phyloP scores from a whole-genome alignment of 768 basidiomycete species.

The Leucocoprinus birnbaumii region DNA sequence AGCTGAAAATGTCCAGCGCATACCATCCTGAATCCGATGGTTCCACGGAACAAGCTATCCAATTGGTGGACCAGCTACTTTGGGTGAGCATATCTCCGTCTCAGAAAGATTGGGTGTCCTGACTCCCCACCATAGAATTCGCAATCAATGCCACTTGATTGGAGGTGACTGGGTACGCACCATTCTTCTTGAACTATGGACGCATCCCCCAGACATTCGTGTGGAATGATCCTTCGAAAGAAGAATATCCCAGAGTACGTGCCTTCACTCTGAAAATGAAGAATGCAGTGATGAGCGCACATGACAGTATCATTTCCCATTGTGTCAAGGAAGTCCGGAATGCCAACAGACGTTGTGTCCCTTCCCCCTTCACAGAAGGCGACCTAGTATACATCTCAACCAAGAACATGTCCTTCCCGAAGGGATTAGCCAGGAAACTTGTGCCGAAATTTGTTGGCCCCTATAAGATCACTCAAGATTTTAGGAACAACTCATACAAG shows the following conservation, averaged over 20 bases:
- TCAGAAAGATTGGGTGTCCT: conserved; percentile 14
- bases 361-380: conserved; percentile 1
- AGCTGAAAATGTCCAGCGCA: conserved; percentile 14
- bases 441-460: background rate
- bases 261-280: conserved; percentile 11
- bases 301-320: conserved; percentile 25
- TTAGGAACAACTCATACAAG: too few species aligned
- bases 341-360: conserved; percentile 20
- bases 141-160: conserved; percentile 7
- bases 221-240: conserved; percentile 5
- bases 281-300: conserved; percentile 14
- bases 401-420: conserved; percentile 8
- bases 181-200: conserved; percentile 17
- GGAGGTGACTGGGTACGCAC: conserved; percentile 13
- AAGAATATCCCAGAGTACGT: conserved; percentile 13
- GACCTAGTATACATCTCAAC: conserved; percentile 13
- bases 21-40: conserved; percentile 38
- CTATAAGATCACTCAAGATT: background rate
- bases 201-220: conserved; percentile 9
- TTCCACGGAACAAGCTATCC: conserved; percentile 27
- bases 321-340: conserved; percentile 22
- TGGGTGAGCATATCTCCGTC: conserved; percentile 3
- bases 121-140: conserved; percentile 12
- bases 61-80: conserved; percentile 19
- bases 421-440: conserved; percentile 4